phyloP scores from a whole-genome alignment of 2,329 filamentous ascomycete genomes.

The Trichoderma afroharzianum region DNA sequence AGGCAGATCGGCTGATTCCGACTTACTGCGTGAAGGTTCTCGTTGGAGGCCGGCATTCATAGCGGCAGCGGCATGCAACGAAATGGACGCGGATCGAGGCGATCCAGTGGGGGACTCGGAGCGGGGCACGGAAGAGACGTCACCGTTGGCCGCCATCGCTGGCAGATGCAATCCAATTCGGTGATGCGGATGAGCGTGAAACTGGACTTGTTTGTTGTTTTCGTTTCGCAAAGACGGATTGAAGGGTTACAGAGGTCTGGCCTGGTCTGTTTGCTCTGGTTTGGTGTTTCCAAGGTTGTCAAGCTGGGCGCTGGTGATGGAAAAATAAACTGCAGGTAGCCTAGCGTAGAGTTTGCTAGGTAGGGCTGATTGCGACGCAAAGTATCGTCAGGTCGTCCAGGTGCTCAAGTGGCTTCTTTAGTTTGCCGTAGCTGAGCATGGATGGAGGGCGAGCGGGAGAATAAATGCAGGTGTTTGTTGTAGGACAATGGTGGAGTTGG shows the following conservation, averaged over 20 bases:
- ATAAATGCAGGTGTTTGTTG: not conserved
- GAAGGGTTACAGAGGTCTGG: not conserved
- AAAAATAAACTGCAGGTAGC: not conserved
- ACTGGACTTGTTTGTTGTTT: not conserved
- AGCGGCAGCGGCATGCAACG: slow-evolving; percentile 71
- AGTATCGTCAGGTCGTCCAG: not conserved
- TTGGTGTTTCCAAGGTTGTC: not conserved
- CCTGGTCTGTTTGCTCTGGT: not conserved
- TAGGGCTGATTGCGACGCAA: not conserved
- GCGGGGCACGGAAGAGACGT: slow-evolving; percentile 25
- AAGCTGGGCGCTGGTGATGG: not conserved
- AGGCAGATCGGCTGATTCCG: not conserved
- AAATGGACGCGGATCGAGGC: slow-evolving; percentile 63
- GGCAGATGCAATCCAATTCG: not conserved
- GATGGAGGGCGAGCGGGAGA: not conserved
- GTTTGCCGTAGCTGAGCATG: not conserved
- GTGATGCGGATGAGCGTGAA: not conserved
- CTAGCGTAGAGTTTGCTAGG: not conserved
- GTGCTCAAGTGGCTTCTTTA: not conserved
- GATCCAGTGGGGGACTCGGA: slow-evolving; percentile 56
- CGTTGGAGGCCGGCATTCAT: slow-evolving; percentile 73
- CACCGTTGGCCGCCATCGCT: slow-evolving; percentile 31
- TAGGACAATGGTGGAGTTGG: not conserved
- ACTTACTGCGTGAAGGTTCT: slow-evolving; percentile 56
- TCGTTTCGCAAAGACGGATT: not conserved